Conservation (phyloP, 352 stramenopile species). For the Phytophthora macrochlamydospora region DNA sequence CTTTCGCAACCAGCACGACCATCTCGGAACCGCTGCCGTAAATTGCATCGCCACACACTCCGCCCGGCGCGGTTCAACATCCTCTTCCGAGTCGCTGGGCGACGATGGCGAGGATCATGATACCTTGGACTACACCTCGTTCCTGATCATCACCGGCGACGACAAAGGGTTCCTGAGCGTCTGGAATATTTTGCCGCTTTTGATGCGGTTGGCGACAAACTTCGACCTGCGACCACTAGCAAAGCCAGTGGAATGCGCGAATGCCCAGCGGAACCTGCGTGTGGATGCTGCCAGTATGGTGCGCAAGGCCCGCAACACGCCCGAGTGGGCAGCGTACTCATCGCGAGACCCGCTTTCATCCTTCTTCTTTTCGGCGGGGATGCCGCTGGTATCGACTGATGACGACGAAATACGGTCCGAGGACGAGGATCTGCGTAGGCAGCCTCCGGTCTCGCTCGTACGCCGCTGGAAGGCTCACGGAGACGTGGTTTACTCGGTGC, state of each 20-base stretch:
- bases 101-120: slow-evolving; percentile 29
- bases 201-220: slow-evolving; percentile 64
- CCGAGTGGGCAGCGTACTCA: slow-evolving; percentile 63
- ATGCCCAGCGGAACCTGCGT: slow-evolving; percentile 74
- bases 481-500: slow-evolving; percentile 80
- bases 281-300: slow-evolving; percentile 74
- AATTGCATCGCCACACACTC: slow-evolving; percentile 50
- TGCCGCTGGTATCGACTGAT: slow-evolving; percentile 45
- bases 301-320: slow-evolving; percentile 65
- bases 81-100: neutral
- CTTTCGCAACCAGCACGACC: slow-evolving; percentile 63
- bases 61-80: slow-evolving; percentile 15
- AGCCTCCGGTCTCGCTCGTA: slow-evolving; percentile 36
- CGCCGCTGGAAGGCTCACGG: slow-evolving; percentile 75
- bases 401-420: slow-evolving; percentile 20
- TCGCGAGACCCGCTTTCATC: slow-evolving; percentile 51
- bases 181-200: slow-evolving; percentile 73
- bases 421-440: slow-evolving; percentile 21
- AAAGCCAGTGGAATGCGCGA: slow-evolving; percentile 68
- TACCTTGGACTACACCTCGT: slow-evolving; percentile 40
- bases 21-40: slow-evolving; percentile 46
- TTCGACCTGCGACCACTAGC: slow-evolving; percentile 51
- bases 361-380: slow-evolving; percentile 66
- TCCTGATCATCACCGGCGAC: slow-evolving; percentile 70
- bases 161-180: slow-evolving; percentile 78